Percentiles rank a stretch among this genome's conserved stretches.
Conservation (phyloP, 192 early-diverging fungal species). For the Funneliformis mosseae region DNA sequence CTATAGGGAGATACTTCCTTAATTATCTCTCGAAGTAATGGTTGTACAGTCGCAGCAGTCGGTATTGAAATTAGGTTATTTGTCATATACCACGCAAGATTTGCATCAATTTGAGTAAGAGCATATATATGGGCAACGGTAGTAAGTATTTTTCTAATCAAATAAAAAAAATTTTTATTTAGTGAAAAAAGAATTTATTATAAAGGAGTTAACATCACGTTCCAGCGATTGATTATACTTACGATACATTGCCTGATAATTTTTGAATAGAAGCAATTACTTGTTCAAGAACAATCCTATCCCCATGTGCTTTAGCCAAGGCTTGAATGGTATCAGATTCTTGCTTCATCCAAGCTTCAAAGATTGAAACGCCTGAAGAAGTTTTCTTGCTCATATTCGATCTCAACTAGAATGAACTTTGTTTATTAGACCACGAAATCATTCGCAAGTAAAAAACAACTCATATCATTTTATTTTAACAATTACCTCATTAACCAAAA, state of each 20-base stretch:
- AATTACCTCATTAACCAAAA: constrained; percentile 49
- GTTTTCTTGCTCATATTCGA: constrained; percentile 57
- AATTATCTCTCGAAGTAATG: constrained; percentile 50
- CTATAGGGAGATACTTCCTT: constrained; percentile 55
- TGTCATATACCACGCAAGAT: constrained; percentile 63
- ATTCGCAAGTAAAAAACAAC: not conserved
- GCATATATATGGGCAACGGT: constrained; percentile 55
- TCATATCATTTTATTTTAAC: not conserved
- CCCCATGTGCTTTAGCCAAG: constrained; percentile 65
- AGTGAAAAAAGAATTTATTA: constrained; percentile 9
- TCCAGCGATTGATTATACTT: constrained; percentile 8
- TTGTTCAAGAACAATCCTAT: constrained; percentile 65
- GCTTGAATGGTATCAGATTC: constrained; percentile 73
- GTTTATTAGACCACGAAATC: not conserved
- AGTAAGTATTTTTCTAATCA: constrained; percentile 41
- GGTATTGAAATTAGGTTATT: constrained; percentile 51
- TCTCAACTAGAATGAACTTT: constrained; percentile 40
- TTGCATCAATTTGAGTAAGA: constrained; percentile 47
- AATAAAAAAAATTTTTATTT: not conserved
- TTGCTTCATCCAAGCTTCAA: constrained; percentile 78
- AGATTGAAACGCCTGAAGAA: constrained; percentile 50
- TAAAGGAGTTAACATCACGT: not conserved
- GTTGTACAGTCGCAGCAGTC: constrained; percentile 47
- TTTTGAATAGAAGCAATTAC: constrained; percentile 43
- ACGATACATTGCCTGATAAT: constrained; percentile 42